A percentile compares a stretch with the other conserved stretches of the same genome.
These are phyloP conservation scores for Ascoidea rubescens DNA, from an alignment of 805 yeast genomes.

Conservation along the genomic window DNA sequence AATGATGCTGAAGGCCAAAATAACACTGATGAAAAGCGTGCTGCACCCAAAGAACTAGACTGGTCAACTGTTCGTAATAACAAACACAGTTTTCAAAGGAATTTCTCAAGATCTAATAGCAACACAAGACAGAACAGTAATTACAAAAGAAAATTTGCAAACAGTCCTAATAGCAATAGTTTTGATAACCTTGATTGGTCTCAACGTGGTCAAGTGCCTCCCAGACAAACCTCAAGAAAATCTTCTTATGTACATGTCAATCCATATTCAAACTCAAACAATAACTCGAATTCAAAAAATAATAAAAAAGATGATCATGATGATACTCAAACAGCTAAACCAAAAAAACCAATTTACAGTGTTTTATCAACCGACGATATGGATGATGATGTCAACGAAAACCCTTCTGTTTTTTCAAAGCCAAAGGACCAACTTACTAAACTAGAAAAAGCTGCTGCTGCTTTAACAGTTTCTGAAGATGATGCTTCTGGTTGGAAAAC, in stretches of 20 bases:
- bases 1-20: background rate
- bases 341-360: constrained; percentile 29
- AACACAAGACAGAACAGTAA: background rate
- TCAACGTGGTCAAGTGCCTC: background rate
- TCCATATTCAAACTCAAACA: background rate
- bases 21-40: background rate
- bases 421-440: background rate
- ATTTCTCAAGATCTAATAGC: background rate
- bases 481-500: background rate
- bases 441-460: background rate
- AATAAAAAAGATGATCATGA: constrained; percentile 12
- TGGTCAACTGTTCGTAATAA: constrained; percentile 25
- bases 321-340: constrained; percentile 7
- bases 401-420: background rate
- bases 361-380: constrained; percentile 40
- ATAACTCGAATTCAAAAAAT: no score
- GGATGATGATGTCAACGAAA: constrained; percentile 27
- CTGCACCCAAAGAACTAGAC: constrained; percentile 26
- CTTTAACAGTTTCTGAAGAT: background rate
- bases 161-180: no score
- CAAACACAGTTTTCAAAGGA: no score
- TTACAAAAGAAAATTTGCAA: background rate
- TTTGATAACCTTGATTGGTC: background rate
- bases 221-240: constrained; percentile 11
- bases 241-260: constrained; percentile 7